Conservation (phyloP, 2,329 filamentous ascomycete genomes). For the Didymellaceae sp. region DNA sequence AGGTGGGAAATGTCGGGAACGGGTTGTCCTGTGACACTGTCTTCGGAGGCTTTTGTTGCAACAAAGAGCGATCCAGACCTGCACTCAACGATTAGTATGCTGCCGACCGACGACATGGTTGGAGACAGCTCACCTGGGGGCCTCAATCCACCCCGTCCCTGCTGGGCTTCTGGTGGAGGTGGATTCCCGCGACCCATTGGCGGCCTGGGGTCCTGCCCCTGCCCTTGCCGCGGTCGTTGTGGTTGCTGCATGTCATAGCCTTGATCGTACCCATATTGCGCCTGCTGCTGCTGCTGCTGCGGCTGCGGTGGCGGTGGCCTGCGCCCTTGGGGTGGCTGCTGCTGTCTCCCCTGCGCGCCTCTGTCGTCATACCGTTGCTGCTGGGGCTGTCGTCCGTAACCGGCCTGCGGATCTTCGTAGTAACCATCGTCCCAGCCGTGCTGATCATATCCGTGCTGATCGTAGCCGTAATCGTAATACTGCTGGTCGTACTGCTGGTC, state of each 20-base stretch:
- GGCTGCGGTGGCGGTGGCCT: slow-evolving; percentile 16
- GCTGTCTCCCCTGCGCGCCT: slow-evolving; percentile 29
- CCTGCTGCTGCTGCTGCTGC: slow-evolving; percentile 11
- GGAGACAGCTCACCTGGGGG: slow-evolving; percentile 35
- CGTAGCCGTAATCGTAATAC: slow-evolving; percentile 44
- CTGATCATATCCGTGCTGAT: slow-evolving; percentile 43
- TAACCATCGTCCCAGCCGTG: slow-evolving; percentile 42
- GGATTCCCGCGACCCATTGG: slow-evolving; percentile 34
- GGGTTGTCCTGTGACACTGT: slow-evolving; percentile 53
- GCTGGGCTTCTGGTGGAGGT: slow-evolving; percentile 27
- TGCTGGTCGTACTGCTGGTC: slow-evolving; percentile 39
- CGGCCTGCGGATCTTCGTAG: slow-evolving; percentile 38
- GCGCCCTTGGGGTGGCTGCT: slow-evolving; percentile 8
- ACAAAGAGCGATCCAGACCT: slow-evolving; percentile 41
- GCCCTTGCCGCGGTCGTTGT: slow-evolving; percentile 32
- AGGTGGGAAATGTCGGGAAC: slow-evolving; percentile 55
- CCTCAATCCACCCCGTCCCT: slow-evolving; percentile 34
- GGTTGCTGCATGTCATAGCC: slow-evolving; percentile 35
- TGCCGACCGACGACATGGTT: neutral
- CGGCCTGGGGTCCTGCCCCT: slow-evolving; percentile 37
- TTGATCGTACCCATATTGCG: slow-evolving; percentile 37
- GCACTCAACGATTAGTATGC: slow-evolving; percentile 3
- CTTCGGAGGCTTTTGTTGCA: slow-evolving; percentile 38
- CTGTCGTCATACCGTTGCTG: slow-evolving; percentile 34
- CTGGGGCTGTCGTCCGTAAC: slow-evolving; percentile 29